Base-by-base conservation (phyloP, 1,139 yeast genomes). In the Pichia sp. region DNA sequence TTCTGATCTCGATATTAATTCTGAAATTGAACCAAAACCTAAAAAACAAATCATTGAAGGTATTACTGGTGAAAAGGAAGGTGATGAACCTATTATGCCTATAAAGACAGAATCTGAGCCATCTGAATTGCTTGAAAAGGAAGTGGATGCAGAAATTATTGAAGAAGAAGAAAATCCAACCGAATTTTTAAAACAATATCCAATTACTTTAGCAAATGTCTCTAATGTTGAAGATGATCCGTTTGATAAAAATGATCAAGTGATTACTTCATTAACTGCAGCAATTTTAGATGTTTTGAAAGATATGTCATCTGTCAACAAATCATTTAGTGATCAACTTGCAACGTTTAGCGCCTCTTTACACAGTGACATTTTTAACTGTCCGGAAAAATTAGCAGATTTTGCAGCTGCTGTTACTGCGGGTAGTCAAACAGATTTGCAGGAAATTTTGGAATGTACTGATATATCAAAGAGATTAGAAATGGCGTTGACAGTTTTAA, bases 401-500 rank as follows among this genome's bases (percentile, higher is more conserved):
- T 82, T 82, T 64, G 83, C 87, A 29, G 90, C 89, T 26, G 85
- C 89, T 23, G 77, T 82, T 24, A 78, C 86, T 42, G 82, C 86
- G n/a, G 86, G 83, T 40, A 78, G 76, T 50, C 76, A 76, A 48
- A 73, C 69, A 31, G 85, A 80, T 51, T 62, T 82, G 37, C 90
- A 82, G 62, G 81, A 73, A 43, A 80, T 92, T 46, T 70, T 92
- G 52, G 87, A 83, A 50, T 76, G 87, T 31, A 63, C 81, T 37
- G 78, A 85, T 59, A 80, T 92, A 48, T 85, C 83, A 52, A 75
- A 77, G 41, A 78, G 97, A 57, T 73, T 92, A 52, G 79, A 81
- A 50, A 81, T 78, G 61, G 87, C 95, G 0, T 68, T 87, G 47
- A 80, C 83, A 39, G 77, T 90, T 37, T 72, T 92, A 54, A 84